phyloP scores from a whole-genome alignment of 2,329 filamentous ascomycete genomes.

The Paraphoma sp. region DNA sequence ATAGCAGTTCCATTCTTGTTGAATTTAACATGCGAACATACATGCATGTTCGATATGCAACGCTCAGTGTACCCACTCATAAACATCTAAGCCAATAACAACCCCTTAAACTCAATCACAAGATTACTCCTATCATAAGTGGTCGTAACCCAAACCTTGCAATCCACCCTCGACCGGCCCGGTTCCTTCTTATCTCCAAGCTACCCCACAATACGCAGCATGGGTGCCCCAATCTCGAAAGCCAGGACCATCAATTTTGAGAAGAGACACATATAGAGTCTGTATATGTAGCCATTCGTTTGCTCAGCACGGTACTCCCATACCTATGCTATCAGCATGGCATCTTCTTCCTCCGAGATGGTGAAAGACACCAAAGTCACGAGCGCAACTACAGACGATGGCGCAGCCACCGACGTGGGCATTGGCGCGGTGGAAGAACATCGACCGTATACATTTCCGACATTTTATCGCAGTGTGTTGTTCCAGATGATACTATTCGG shows the following conservation, averaged over 20 bases:
- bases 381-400: not conserved
- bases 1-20: not conserved
- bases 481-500: slow-evolving; percentile 17
- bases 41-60: not conserved
- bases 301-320: not conserved
- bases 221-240: not conserved
- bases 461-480: slow-evolving; percentile 10
- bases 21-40: not conserved
- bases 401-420: not conserved
- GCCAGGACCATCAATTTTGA: not conserved
- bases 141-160: not conserved
- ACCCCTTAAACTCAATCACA: not conserved
- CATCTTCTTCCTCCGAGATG: not conserved
- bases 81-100: not conserved
- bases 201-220: not conserved
- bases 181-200: not conserved
- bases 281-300: not conserved
- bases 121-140: not conserved
- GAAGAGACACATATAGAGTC: not conserved
- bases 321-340: not conserved
- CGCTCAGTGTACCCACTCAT: not conserved
- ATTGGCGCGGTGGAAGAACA: slow-evolving; percentile 7
- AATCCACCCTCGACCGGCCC: not conserved
- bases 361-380: slow-evolving; percentile 5
- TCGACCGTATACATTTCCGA: slow-evolving; percentile 1